phyloP scores from a whole-genome alignment of 208 protist genomes.

The Trypanosoma rangeli region DNA sequence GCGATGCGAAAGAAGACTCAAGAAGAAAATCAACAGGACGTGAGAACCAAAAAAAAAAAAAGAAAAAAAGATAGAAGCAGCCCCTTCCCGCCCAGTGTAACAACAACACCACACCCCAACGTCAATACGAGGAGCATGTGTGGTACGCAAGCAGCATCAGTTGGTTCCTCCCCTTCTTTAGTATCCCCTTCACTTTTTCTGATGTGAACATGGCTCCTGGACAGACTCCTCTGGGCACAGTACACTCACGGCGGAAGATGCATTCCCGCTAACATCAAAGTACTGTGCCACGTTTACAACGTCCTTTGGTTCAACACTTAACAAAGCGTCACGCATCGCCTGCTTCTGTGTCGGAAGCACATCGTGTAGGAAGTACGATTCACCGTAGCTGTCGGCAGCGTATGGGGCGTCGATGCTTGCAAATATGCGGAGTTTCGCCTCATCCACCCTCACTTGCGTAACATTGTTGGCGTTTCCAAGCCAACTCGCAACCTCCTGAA shows the following conservation, averaged over 20 bases:
- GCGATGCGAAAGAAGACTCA: no score
- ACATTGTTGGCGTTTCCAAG: slow-evolving; percentile 59
- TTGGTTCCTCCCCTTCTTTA: neutral
- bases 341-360: slow-evolving; percentile 69
- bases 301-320: slow-evolving; percentile 62
- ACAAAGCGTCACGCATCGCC: slow-evolving; percentile 68
- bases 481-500: slow-evolving; percentile 71
- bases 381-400: slow-evolving; percentile 77
- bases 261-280: slow-evolving; percentile 32
- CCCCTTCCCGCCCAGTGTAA: neutral
- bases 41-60: slow-evolving; percentile 13
- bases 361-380: slow-evolving; percentile 80
- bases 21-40: slow-evolving; percentile 5
- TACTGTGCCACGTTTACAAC: slow-evolving; percentile 59
- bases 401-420: slow-evolving; percentile 85
- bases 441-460: slow-evolving; percentile 57
- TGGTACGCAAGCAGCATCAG: neutral
- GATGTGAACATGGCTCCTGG: slow-evolving; percentile 6
- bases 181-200: neutral
- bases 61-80: slow-evolving; percentile 1
- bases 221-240: slow-evolving; percentile 18
- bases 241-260: slow-evolving; percentile 15
- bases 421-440: slow-evolving; percentile 90
- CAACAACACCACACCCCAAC: neutral
- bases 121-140: slow-evolving; percentile 1